These are phyloP conservation scores for Zizania palustris DNA, from an alignment of 202 grass and related monocot species.

Conservation along the genomic window DNA sequence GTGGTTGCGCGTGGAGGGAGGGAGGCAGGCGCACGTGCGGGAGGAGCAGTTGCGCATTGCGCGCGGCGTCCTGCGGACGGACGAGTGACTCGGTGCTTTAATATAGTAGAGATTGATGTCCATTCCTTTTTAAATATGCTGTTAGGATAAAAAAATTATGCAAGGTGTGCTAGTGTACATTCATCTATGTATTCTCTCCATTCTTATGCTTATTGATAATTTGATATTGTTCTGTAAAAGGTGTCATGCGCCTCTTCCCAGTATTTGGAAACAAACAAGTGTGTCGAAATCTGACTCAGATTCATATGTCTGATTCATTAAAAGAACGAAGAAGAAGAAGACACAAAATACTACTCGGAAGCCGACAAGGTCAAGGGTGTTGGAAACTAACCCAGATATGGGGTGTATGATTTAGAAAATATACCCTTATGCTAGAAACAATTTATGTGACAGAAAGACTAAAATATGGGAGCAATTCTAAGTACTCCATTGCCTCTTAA, in stretches of 20 bases:
- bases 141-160: conserved; percentile 1
- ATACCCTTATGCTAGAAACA: conserved; percentile 14
- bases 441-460: conserved; percentile 15
- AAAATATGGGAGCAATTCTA: conserved; percentile 21
- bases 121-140: conserved; percentile 9
- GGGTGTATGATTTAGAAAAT: background rate
- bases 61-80: no score
- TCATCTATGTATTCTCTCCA: conserved; percentile 15
- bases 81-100: no score
- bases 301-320: background rate
- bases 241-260: conserved; percentile 38
- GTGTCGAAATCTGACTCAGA: no score
- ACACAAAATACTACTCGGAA: background rate
- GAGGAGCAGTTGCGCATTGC: no score
- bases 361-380: background rate
- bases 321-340: background rate
- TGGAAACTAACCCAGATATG: background rate
- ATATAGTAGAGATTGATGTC: conserved; percentile 36
- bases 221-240: conserved; percentile 44
- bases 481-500: conserved; percentile 29
- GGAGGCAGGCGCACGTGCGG: no score
- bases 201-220: conserved; percentile 4
- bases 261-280: background rate
- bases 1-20: no score
- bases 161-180: background rate